Evolutionary conservation across 2,329 filamentous ascomycete genomes (phyloP).

Genomic region (Aureobasidium sp.): DNA sequence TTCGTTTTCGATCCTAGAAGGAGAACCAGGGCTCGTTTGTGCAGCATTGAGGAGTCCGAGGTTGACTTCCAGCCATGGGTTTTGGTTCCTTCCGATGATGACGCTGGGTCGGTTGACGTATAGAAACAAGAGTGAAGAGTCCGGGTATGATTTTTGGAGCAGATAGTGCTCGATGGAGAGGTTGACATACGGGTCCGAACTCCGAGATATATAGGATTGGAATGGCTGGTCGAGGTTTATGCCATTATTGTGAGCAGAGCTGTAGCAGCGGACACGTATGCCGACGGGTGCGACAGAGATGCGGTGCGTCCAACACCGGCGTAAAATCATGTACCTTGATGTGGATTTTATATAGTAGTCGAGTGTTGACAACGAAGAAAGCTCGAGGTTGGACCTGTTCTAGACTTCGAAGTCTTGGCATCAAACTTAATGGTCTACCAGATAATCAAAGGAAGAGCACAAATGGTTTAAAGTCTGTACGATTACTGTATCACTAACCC

Average conservation of each 20-base stretch:
- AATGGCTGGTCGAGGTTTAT: constrained; percentile 21
- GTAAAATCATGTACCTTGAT: constrained; percentile 8
- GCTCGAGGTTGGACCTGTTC: neutral
- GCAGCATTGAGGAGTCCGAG: constrained; percentile 50
- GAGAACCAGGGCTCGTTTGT: constrained; percentile 19
- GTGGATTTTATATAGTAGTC: neutral
- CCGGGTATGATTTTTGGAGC: constrained; percentile 61
- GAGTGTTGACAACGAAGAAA: neutral
- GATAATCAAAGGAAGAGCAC: neutral
- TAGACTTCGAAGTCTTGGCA: constrained; percentile 12
- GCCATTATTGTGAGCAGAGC: neutral
- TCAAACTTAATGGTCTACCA: neutral
- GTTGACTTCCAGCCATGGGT: constrained; percentile 90
- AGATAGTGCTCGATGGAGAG: constrained; percentile 91
- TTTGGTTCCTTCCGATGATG: constrained; percentile 92
- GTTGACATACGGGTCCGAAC: constrained; percentile 73
- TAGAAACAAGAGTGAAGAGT: constrained; percentile 72
- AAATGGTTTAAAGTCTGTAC: neutral
- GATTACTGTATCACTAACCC: constrained; percentile 7
- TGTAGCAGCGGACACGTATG: constrained; percentile 5
- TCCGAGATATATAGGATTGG: constrained; percentile 43
- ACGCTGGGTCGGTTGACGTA: constrained; percentile 84
- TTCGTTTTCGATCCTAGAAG: constrained; percentile 20
- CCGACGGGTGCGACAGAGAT: neutral
- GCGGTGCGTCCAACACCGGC: constrained; percentile 10